Evolutionary conservation across 2,329 filamentous ascomycete species (phyloP), one percentile per base, ranked within the genome.

Genomic region (Calonectria naviculata): DNA sequence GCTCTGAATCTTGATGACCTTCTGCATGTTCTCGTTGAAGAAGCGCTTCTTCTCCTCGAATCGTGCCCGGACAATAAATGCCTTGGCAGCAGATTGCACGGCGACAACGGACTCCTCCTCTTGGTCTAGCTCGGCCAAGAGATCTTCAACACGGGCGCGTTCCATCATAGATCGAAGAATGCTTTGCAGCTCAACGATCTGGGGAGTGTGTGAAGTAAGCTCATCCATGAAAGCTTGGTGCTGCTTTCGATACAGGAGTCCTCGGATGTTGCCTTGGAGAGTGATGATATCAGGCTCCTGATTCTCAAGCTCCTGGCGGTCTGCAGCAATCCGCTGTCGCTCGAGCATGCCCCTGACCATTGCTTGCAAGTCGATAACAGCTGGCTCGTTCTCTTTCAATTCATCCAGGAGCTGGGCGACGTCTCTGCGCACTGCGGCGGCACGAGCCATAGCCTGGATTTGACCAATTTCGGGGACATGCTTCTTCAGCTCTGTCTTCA

Each of bases 1-100:
- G 81, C 97, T 99, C 82, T 99, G 97, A 68, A 98, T 95, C 84
- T 99, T 99, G 87, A 99, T 93, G 29, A 99, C 97, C 84, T 97
- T 98, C 79, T 98, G 92, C 97, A 99, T 99, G 80, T 99, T 99
- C 84, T 97, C 93, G 76, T 93, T 93, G 87, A 95, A 99, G 85
- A 93, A 96, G 26, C 91, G 92, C 80, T 93, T 92, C 88, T 98
- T 98, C 82, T 97, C 94, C 64, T 90, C 91, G 78, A 97, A 98
- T 21, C 88, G 88, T 17, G 87, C 88, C 38, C 96, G 90, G 36
- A 98, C 90, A 3, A 97, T 82, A 77, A 91, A 92, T 4, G 91
- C 96, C 76, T 93, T 91, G 9, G 93, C 90, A 7, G 90, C 88
- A 6, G 95, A 88, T 82, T 98, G 95, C 28, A 98, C 84, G 34